Percentiles rank a stretch among this genome's conserved stretches.
phyloP scores from a whole-genome alignment of 225 moss, liverwort and hornwort genomes.

The Physcomitrellopsis africana region DNA sequence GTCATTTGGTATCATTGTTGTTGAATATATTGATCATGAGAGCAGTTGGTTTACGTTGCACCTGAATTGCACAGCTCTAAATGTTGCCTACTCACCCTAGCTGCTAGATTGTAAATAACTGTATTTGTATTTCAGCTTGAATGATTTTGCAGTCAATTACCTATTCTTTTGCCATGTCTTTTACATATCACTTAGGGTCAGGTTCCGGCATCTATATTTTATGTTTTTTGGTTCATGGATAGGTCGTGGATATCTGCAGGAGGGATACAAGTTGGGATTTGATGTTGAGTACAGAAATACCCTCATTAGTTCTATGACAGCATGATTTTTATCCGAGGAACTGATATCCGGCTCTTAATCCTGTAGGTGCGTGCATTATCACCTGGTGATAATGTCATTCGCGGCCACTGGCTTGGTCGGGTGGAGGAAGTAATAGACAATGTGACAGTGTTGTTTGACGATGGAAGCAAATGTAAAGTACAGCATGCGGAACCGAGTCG shows the following conservation, averaged over 20 bases:
- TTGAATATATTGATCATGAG: neutral
- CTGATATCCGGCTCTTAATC: constrained; percentile 15
- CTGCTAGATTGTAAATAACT: neutral
- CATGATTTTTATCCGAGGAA: constrained; percentile 21
- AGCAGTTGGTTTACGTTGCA: constrained; percentile 21
- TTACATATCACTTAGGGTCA: neutral
- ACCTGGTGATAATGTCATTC: constrained; percentile 85
- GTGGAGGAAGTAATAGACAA: constrained; percentile 95
- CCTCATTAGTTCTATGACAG: constrained; percentile 3
- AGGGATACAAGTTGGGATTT: constrained; percentile 10
- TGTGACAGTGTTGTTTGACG: constrained; percentile 88
- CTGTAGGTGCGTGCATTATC: constrained; percentile 74
- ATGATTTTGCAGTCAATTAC: neutral
- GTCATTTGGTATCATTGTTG: constrained; percentile 5
- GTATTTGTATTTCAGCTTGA: neutral
- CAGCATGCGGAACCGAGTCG: constrained; percentile 70
- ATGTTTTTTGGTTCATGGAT: neutral
- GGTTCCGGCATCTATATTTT: neutral
- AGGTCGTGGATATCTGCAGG: neutral
- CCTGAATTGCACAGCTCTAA: constrained; percentile 9
- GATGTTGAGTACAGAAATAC: constrained; percentile 12
- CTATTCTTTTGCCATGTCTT: neutral
- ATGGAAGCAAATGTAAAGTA: constrained; percentile 90
- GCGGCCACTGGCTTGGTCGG: constrained; percentile 88
- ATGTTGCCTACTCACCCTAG: neutral